A percentile compares a stretch with the other conserved stretches of the same genome.
phyloP scores from a whole-genome alignment of 75 land plant genomes.

The Pinus tabuliformis region DNA sequence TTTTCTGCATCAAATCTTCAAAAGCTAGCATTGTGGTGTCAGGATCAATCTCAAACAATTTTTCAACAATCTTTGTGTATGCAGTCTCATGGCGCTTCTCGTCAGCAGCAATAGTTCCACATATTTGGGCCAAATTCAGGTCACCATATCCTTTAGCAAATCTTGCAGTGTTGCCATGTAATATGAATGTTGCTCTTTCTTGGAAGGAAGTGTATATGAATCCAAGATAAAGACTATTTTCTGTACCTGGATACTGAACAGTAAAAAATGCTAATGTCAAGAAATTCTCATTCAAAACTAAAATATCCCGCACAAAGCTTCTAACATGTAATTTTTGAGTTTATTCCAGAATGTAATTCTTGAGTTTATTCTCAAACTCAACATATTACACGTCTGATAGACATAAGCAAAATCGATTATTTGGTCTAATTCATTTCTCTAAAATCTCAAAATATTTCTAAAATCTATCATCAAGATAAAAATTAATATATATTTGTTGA shows the following conservation, averaged over 20 bases:
- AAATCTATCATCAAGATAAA: too few relatives aligned
- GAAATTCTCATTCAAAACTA: background rate
- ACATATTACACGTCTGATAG: too few relatives aligned
- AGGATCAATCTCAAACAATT: conserved; percentile 59
- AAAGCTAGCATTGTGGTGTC: conserved; percentile 43
- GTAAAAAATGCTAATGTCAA: background rate
- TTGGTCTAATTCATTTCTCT: too few relatives aligned
- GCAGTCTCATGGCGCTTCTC: conserved; percentile 50
- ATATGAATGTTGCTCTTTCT: conserved; percentile 47
- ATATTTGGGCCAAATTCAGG: conserved; percentile 44
- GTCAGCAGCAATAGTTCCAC: conserved; percentile 39
- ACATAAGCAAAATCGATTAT: too few relatives aligned
- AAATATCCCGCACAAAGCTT: background rate
- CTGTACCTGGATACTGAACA: conserved; percentile 33
- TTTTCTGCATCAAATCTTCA: conserved; percentile 61
- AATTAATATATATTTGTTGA: too few relatives aligned
- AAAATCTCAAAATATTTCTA: too few relatives aligned
- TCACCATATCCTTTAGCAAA: conserved; percentile 58
- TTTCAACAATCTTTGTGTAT: conserved; percentile 54
- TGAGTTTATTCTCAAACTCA: too few relatives aligned
- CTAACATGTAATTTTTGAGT: too few relatives aligned
- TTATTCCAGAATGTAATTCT: too few relatives aligned
- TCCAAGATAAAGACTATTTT: conserved; percentile 52
- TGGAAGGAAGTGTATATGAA: conserved; percentile 55
- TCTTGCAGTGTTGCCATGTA: conserved; percentile 65